Conservation (phyloP, 2,329 filamentous ascomycete genomes). For the Pseudogymnoascus sp. region DNA sequence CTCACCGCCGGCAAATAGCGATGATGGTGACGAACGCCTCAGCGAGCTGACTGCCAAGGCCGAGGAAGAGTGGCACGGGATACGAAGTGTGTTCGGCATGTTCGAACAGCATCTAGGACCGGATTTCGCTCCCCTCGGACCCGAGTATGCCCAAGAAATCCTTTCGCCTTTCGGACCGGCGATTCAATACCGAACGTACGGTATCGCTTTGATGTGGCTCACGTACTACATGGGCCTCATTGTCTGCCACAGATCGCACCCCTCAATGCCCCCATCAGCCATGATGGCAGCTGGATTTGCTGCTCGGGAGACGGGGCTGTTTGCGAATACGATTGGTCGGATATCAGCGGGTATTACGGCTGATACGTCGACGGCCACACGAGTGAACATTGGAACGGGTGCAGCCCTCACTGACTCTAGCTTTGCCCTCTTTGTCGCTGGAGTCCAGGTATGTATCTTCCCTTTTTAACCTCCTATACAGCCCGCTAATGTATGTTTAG, state of each 20-base stretch:
- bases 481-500: constrained; percentile 34
- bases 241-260: constrained; percentile 72
- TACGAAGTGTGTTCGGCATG: constrained; percentile 61
- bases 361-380: constrained; percentile 35
- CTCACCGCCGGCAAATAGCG: constrained; percentile 19
- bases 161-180: constrained; percentile 75
- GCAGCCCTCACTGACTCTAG: constrained; percentile 75
- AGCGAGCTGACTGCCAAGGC: constrained; percentile 22
- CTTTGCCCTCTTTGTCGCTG: constrained; percentile 80
- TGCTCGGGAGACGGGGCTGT: constrained; percentile 61
- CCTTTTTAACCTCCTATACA: background rate
- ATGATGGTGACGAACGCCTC: constrained; percentile 23
- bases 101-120: constrained; percentile 60
- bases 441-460: constrained; percentile 51
- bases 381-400: constrained; percentile 69
- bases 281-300: constrained; percentile 79
- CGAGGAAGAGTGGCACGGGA: constrained; percentile 64
- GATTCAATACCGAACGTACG: constrained; percentile 74
- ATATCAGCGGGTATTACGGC: constrained; percentile 66
- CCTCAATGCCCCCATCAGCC: constrained; percentile 82
- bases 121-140: constrained; percentile 66
- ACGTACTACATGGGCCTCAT: constrained; percentile 82
- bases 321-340: constrained; percentile 68
- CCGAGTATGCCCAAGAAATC: constrained; percentile 55
- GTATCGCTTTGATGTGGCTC: constrained; percentile 81